Base-by-base conservation (phyloP, 768 basidiomycete genomes). In the Rhodotorula paludigena region DNA sequence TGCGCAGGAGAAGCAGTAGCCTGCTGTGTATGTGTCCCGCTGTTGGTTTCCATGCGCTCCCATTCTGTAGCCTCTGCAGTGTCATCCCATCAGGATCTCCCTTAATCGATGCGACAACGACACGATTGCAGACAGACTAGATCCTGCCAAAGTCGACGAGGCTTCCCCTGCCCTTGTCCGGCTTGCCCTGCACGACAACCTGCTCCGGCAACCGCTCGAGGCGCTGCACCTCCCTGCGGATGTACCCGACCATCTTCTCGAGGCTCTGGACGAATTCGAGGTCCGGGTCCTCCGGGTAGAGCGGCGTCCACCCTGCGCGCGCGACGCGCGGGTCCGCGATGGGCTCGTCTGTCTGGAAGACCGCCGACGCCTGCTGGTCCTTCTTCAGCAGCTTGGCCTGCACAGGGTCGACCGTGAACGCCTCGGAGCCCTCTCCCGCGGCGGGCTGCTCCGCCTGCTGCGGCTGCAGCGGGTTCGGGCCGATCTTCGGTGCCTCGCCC, bases 181-280 rank as follows among this genome's bases (percentile, higher is more conserved):
- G 51, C 49, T 56, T 57, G 25, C 71, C 74, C 41, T 60, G 57
- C 44, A 71, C 57, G 35, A 82, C 76, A 52, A 77, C 77, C 47
- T 79, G 79, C 66, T 86, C 85, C 3, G 80, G 74, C 33, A 87
- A 68, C 32, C 63, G 65, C 64, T 93, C 87, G 39, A 96, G 80
- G 59, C 91, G 78, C 25, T 80, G 80, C 41, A 89, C 79, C 80
- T 94, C 92, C 60, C 84, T 80, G 54, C 92, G 81, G 25, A 90
- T 77, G 73, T 89, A 93, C 44, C 75, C 77, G 18, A 89, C 86
- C 23, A 92, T 77, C 33, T 82, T 81, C 32, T 86, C 83, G 84
- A 96, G 86, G 16, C 87, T 81, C 75, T 86, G 89, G 58, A 82
- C 79, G 20, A 92, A 81, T 38, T 80, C 77, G 53, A 75, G 69